Evolutionary conservation across 192 early-diverging fungal genomes (phyloP).

Genomic region (Coemansia sp.): DNA sequence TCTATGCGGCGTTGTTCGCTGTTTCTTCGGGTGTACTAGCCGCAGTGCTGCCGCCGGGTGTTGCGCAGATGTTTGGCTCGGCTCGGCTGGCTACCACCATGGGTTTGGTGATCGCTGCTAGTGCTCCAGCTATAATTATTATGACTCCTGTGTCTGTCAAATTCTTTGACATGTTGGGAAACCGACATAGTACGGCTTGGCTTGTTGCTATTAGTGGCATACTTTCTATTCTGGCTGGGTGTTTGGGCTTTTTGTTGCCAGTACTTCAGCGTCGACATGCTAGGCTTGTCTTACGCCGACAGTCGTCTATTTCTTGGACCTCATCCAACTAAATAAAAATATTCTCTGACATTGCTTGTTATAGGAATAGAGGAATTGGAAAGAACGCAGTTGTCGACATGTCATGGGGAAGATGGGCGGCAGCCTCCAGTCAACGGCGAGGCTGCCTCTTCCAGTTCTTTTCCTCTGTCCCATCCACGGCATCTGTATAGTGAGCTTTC

Average conservation of each 20-base stretch:
- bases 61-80: constrained; percentile 38
- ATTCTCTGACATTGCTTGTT: not conserved
- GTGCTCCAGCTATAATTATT: constrained; percentile 14
- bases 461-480: not conserved
- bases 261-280: constrained; percentile 24
- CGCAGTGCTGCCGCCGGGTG: constrained; percentile 18
- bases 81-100: constrained; percentile 24
- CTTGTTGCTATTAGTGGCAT: constrained; percentile 25
- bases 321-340: not conserved
- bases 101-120: constrained; percentile 20
- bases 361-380: not conserved
- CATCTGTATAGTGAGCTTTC: not conserved
- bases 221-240: constrained; percentile 22
- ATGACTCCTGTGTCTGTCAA: constrained; percentile 22
- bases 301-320: constrained; percentile 6
- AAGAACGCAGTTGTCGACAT: not conserved
- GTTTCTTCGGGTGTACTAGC: constrained; percentile 21
- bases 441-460: not conserved
- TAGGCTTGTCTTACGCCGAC: constrained; percentile 1
- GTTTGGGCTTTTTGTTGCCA: constrained; percentile 13
- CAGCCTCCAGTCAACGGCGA: not conserved
- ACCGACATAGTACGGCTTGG: constrained; percentile 11
- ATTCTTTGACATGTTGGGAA: constrained; percentile 13
- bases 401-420: not conserved
- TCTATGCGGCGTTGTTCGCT: constrained; percentile 30